Base-by-base conservation (phyloP, 441 rosid species). In the Populus tomentosa region DNA sequence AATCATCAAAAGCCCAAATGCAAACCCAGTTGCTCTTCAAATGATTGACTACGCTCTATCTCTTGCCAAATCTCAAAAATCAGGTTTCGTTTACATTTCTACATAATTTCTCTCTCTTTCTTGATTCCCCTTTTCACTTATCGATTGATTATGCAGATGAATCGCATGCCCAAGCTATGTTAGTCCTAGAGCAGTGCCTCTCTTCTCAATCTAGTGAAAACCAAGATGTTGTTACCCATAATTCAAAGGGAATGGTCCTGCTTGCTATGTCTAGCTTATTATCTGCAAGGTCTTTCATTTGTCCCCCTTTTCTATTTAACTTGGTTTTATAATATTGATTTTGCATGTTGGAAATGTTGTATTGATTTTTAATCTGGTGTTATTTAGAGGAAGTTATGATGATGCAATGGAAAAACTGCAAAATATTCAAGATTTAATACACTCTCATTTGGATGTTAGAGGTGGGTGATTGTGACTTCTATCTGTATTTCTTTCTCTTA, bases 1-100 rank as follows among this genome's bases (percentile, higher is more conserved):
- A 74, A 79, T 78, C 87, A 74, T 70, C 68, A 53, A 53, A 16
- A 87, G 85, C 69, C 76, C 83, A 40, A 81, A 81, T 80, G 83
- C 85, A 10, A 88, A 83, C 78, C 93, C 94, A 61, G 97, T 91
- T 72, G 89, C 92, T 69, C 82, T 87, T 77, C 97, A 95, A 88
- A 94, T 94, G 99, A 91, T 95, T 40, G 88, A 90, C 80, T 92
- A 92, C 82, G 98, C 95, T 78, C 90, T 91, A 70, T 88, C 92
- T 13, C 90, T 87, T 67, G 89, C 93, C 67, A 87, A 90, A 77
- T 87, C 94, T 64, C 85, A 88, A 78, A 91, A 84, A 70, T 84
- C 98, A 89, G 98, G 98, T 90, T 5, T 81, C 23, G 10, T 4
- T 36, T 38, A 9, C 1, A 61, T 70, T 40, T 46, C 32, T 5